Conservation (phyloP, 139 green algal genomes). For the Chlorella sp. region DNA sequence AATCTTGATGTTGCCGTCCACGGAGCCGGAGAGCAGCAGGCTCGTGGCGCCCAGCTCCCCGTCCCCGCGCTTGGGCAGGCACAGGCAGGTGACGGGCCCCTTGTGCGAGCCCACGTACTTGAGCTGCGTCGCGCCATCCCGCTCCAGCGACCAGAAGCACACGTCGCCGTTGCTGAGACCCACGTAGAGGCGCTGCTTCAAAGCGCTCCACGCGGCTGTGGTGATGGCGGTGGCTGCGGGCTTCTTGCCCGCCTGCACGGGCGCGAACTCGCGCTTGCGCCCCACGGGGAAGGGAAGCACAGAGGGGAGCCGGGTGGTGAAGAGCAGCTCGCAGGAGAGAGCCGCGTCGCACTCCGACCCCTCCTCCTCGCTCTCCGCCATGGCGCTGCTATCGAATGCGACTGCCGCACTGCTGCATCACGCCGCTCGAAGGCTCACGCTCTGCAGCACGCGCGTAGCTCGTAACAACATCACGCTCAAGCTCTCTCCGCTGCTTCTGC, state of each 20-base stretch:
- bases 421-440: neutral
- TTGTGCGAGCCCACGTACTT: slow-evolving; percentile 38
- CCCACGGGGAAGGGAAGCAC: neutral
- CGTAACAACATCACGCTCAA: no score
- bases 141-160: slow-evolving; percentile 30
- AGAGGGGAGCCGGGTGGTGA: neutral
- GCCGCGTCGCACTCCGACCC: neutral
- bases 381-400: neutral
- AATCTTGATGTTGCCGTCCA: slow-evolving; percentile 52
- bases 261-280: neutral
- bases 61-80: slow-evolving; percentile 4
- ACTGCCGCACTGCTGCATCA: neutral
- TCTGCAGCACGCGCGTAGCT: neutral
- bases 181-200: slow-evolving; percentile 23
- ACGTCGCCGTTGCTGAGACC: slow-evolving; percentile 35
- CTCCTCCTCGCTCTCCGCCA: neutral
- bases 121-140: neutral
- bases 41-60: slow-evolving; percentile 20
- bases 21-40: slow-evolving; percentile 46
- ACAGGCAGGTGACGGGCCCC: slow-evolving; percentile 29
- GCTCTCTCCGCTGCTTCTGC: no score
- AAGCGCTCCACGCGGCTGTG: neutral
- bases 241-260: neutral
- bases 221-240: neutral
- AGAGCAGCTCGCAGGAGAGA: neutral